Evolutionary conservation across 352 stramenopile species (phyloP).

Genomic region (Pythium insidiosum): DNA sequence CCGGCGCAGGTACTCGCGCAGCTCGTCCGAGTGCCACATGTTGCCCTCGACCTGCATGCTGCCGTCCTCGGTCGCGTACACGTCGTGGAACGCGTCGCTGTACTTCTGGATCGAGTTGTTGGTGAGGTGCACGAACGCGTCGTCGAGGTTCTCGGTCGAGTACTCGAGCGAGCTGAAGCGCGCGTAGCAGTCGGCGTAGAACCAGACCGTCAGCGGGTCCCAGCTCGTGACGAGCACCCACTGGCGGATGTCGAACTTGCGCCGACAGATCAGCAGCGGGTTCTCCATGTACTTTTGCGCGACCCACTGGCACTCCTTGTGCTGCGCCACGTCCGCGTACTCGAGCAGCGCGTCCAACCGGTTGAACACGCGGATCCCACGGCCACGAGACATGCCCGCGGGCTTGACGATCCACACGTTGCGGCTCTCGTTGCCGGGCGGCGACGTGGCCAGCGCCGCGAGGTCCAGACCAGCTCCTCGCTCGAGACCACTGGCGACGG

Average conservation of each 20-base stretch:
- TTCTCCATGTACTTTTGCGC: conserved; percentile 90
- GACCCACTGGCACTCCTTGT: conserved; percentile 80
- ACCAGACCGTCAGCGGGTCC: conserved; percentile 92
- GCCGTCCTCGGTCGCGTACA: conserved; percentile 59
- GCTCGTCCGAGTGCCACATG: conserved; percentile 77
- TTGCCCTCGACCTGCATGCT: conserved; percentile 55
- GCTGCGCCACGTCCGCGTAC: conserved; percentile 82
- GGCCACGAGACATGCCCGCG: conserved; percentile 71
- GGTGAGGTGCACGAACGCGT: conserved; percentile 90
- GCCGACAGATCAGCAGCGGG: conserved; percentile 73
- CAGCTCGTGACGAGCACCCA: conserved; percentile 92
- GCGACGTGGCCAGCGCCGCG: no score
- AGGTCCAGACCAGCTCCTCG: no score
- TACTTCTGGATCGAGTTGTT: conserved; percentile 94
- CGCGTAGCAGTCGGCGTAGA: conserved; percentile 89
- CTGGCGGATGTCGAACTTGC: conserved; percentile 91
- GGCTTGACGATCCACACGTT: conserved; percentile 95
- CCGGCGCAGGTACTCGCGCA: conserved; percentile 36
- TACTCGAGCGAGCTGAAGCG: conserved; percentile 86
- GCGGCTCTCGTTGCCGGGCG: conserved; percentile 17
- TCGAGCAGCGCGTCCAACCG: conserved; percentile 70
- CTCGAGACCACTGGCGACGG: no score
- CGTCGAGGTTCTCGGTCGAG: conserved; percentile 66
- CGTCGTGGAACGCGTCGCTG: conserved; percentile 83
- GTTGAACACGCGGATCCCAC: conserved; percentile 87